Evolutionary conservation across 306 rosid genomes (phyloP), one percentile per base, ranked within the genome.

Genomic region (Pachyrhizus erosus): DNA sequence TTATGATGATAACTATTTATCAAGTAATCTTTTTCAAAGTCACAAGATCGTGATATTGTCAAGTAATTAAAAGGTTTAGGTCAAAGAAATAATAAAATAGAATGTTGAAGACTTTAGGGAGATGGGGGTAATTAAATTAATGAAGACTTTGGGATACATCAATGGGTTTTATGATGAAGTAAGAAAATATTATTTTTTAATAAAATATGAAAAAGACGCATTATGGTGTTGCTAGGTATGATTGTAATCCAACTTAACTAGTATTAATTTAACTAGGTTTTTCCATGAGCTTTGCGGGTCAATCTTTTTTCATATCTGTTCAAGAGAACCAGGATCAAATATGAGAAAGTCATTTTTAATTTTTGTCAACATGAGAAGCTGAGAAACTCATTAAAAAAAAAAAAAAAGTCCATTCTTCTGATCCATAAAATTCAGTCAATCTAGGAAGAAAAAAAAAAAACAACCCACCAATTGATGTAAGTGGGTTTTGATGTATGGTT

Each of bases 161-260:
- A 4, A 42, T 9, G 29, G 79, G 14, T 61, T 37, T 64, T 82
- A 39, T 27, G 62, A 49, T 67, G 61, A 26, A 52, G 66, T 75
- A 82, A 82, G 74, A 57, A 40, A 52, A 10, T 75, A 54, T 54
- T 52, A n/a, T n/a, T n/a, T n/a, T n/a, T n/a, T n/a, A n/a, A n/a
- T n/a, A n/a, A n/a, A n/a, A n/a, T n/a, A n/a, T n/a, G n/a, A n/a
- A n/a, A 82, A 82, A 2, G 76, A 66, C 80, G 26, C 34, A 21
- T 61, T 60, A 23, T 40, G 55, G 24, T 64, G 84, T 26, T 37
- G 7, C 43, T 39, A 9, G 51, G 15, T 45, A 12, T 46, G 65
- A 64, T 14, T 24, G 9, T 74, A 73, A 65, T 81, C 75, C 24
- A 49, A 74, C 60, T 74, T 51, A 11, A 54, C 57, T 34, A n/a